Base-by-base conservation (phyloP, 2,329 filamentous ascomycete species). In the Pseudogymnoascus sp. region DNA sequence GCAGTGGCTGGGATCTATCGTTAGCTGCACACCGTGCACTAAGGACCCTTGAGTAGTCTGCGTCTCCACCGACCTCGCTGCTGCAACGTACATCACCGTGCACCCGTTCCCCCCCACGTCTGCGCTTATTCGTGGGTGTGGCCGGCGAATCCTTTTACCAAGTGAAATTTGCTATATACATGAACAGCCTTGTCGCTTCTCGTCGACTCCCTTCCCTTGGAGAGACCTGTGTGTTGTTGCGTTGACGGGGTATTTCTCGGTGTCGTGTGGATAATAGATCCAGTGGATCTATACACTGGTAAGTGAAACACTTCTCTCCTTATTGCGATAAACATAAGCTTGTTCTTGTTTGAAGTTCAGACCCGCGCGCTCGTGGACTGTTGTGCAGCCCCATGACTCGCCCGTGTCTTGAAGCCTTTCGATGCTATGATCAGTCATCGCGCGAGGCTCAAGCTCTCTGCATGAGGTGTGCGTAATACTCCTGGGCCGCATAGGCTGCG, bases 31-130 rank as follows among this genome's bases (percentile, higher is more conserved):
- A 49, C 42, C 42, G 42, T 49, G 42, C 42, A 49, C 42, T 49
- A 49, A 49, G 42, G 55, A 59, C 55, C 55, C 55, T 59, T 59
- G 55, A 38, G 35, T 59, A 35, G 30, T 36, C 35, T 59, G 55
- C 30, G 35, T 59, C 55, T 59, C 55, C 30, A 59, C 55, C 55
- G 55, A 59, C 55, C 55, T 59, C 55, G 55, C 55, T 59, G 55
- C 35, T 59, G 30, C 55, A 35, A 9, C 30, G 35, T 59, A 59
- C 35, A 59, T 59, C 55, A 59, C 55, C 55, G 55, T 59, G 55
- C 55, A 59, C 55, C 52, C 22, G 14, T 49, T 59, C 11, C 35
- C 55, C 55, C 55, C 35, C 55, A 59, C 55, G 55, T 38, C 55
- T 59, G 55, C 55, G 55, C 35, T 59, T 59, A 59, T 35, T 38